These are phyloP conservation scores for Xylariaceae sp. DNA, from an alignment of 2,329 filamentous ascomycete species.

Conservation along the genomic window DNA sequence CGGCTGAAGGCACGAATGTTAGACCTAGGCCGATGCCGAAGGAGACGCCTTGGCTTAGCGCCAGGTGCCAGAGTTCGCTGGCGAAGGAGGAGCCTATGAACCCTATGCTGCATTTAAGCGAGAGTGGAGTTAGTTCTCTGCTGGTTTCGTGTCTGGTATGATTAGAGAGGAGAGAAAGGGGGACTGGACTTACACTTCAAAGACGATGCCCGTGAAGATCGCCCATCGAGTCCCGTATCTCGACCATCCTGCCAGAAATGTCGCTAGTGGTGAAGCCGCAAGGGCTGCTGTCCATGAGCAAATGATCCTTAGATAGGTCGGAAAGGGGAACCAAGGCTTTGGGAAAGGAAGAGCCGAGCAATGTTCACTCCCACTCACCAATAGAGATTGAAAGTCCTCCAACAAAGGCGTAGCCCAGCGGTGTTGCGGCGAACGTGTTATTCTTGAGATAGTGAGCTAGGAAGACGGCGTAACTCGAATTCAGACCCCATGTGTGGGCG, in stretches of 20 bases:
- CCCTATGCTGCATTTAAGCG: constrained; percentile 37
- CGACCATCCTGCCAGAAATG: constrained; percentile 46
- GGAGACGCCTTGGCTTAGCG: constrained; percentile 68
- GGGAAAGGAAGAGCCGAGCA: no score
- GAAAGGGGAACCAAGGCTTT: background rate
- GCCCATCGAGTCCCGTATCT: constrained; percentile 62
- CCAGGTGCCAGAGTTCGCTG: constrained; percentile 67
- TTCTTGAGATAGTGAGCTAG: constrained; percentile 54
- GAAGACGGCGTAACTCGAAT: constrained; percentile 45
- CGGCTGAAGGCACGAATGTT: constrained; percentile 65
- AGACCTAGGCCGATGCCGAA: constrained; percentile 80
- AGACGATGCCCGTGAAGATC: constrained; percentile 59
- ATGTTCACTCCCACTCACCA: no score
- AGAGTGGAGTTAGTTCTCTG: constrained; percentile 2
- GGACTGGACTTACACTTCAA: constrained; percentile 49
- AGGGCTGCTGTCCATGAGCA: constrained; percentile 45
- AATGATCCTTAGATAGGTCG: constrained; percentile 14
- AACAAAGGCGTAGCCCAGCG: constrained; percentile 72
- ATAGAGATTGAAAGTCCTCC: constrained; percentile 64
- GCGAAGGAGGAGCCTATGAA: constrained; percentile 70
- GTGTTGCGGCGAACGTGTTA: constrained; percentile 58
- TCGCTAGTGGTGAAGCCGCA: constrained; percentile 65
- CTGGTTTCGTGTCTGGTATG: background rate
- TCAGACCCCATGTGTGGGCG: constrained; percentile 72
- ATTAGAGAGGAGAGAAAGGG: background rate